Evolutionary conservation across 192 early-diverging fungal genomes (phyloP).

Genomic region (Coemansia sp.): DNA sequence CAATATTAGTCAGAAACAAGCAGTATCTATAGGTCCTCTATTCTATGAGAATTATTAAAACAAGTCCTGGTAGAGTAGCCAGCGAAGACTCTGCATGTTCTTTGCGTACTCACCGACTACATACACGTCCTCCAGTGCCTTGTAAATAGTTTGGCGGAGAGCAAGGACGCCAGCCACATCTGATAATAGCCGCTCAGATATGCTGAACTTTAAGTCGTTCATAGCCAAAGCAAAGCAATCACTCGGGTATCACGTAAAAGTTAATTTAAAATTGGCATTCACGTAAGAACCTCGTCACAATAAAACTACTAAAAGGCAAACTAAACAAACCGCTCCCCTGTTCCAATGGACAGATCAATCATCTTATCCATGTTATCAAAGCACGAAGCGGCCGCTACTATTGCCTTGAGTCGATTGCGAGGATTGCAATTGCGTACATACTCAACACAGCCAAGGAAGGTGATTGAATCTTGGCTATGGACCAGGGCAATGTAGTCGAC

Average conservation of each 20-base stretch:
- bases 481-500: conserved; percentile 25
- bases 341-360: neutral
- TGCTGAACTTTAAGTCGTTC: conserved; percentile 68
- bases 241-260: too few relatives aligned
- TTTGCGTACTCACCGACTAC: conserved; percentile 31
- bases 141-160: conserved; percentile 62
- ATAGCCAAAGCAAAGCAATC: too few relatives aligned
- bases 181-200: conserved; percentile 57
- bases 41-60: neutral
- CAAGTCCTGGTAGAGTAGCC: neutral
- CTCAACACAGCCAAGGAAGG: too few relatives aligned
- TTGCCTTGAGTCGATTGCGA: neutral
- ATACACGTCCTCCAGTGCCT: conserved; percentile 42
- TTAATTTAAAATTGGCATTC: too few relatives aligned
- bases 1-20: neutral
- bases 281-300: too few relatives aligned
- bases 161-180: conserved; percentile 57
- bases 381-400: neutral
- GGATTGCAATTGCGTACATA: too few relatives aligned
- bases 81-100: neutral
- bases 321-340: neutral
- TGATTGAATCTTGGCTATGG: conserved; percentile 61
- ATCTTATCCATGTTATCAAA: neutral
- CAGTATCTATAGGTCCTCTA: neutral
- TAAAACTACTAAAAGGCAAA: too few relatives aligned